phyloP scores from a whole-genome alignment of 176 grass and related monocot genomes.

The Musa schizocarpa region DNA sequence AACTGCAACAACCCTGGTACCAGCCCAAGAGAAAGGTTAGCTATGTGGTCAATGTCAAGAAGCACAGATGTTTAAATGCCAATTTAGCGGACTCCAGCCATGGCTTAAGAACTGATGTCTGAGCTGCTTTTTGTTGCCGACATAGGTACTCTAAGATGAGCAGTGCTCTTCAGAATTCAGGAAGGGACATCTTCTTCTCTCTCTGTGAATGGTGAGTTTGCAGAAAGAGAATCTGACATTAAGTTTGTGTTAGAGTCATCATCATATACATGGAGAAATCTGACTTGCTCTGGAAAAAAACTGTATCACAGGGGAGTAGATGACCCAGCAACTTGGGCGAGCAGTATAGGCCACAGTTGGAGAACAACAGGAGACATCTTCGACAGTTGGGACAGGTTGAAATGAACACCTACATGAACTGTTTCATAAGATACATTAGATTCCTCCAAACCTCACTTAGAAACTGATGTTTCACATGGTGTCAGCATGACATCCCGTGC shows the following conservation, averaged over 20 bases:
- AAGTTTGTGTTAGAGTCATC: not conserved
- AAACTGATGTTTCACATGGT: not conserved
- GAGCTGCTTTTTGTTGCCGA: not conserved
- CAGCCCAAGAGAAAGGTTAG: conserved; percentile 58
- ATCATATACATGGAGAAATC: not conserved
- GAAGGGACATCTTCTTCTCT: conserved; percentile 85
- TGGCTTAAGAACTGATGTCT: not conserved
- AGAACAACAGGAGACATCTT: conserved; percentile 84
- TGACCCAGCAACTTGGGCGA: conserved; percentile 84
- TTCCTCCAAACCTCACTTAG: not conserved
- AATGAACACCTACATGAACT: not conserved
- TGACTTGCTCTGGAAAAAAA: not conserved
- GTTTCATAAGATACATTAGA: not conserved
- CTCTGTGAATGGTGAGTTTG: conserved; percentile 75
- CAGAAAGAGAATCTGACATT: too few relatives aligned
- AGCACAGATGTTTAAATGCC: not conserved
- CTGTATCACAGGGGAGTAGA: conserved; percentile 41
- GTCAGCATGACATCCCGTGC: conserved; percentile 29
- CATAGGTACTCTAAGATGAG: conserved; percentile 75
- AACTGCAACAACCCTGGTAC: conserved; percentile 69
- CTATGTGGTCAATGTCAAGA: not conserved
- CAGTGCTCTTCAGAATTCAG: conserved; percentile 56
- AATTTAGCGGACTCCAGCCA: not conserved
- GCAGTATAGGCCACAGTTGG: conserved; percentile 75
- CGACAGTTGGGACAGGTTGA: conserved; percentile 74